Base-by-base conservation (phyloP, 768 basidiomycete genomes). In the Mycena metata region DNA sequence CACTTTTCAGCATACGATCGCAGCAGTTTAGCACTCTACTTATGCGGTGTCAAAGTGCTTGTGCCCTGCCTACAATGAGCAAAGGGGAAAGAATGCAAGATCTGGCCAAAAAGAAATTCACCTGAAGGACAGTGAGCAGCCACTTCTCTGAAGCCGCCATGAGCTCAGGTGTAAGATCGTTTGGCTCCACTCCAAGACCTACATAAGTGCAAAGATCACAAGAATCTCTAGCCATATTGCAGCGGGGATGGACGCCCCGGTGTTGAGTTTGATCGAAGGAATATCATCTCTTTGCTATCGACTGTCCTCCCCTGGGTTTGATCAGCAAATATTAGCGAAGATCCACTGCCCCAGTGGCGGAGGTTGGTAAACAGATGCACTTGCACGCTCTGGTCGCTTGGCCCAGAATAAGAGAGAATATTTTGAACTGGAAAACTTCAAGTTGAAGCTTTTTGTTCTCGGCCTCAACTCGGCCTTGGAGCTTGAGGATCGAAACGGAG, bases 31-130 rank as follows among this genome's bases (percentile, higher is more conserved):
- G 55, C 11, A 4, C 8, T 16, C 23, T 12, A 36, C 71, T 61
- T 56, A 78, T 12, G 82, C 82, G 15, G 83, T 83, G 62, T 85
- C 83, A 41, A 84, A 76, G 55, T 84, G 84, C 33, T 82, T 76
- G 65, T 79, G 83, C 10, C 82, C 83, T 45, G 79, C 78, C 81
- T 85, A 19, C 17, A 24, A 17, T 15, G 5, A 19, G 5, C 16
- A 7, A 42, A 1, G 1, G 23, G 64, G 59, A 49, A n/a, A 19
- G 46, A 15, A 50, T 30, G 49, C 15, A 45, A 62, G 5, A 36
- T 35, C 13, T 17, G 12, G 2, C 16, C n/a, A n/a, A 26, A 12
- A 7, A 52, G 16, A 21, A 12, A 5, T 54, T 5, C 41, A 81
- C 84, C 72, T 83, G 74, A 19, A 85, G 57, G 21, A 84, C 85